Evolutionary conservation across 83 land plant species (phyloP).

Genomic region (Picea abies): DNA sequence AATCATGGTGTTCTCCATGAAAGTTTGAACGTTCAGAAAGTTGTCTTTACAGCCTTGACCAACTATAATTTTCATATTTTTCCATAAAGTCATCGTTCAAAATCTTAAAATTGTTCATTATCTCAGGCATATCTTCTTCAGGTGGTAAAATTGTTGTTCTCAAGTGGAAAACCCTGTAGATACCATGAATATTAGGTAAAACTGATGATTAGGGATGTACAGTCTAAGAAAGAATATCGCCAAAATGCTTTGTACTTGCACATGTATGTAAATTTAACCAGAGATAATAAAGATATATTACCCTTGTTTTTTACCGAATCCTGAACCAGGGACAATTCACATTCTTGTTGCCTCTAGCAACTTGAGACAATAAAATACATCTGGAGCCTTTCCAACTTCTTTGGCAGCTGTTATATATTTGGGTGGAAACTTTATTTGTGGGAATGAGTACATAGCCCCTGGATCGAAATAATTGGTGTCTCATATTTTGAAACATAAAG

Average conservation of each 20-base stretch:
- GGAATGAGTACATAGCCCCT: too few relatives aligned
- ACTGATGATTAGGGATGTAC: not conserved
- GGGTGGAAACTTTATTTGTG: too few relatives aligned
- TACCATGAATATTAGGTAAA: not conserved
- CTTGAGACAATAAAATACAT: too few relatives aligned
- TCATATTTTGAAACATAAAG: not conserved
- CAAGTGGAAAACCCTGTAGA: slow-evolving; percentile 82
- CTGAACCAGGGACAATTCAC: slow-evolving; percentile 98
- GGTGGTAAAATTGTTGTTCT: slow-evolving; percentile 95
- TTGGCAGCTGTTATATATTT: too few relatives aligned
- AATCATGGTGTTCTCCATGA: too few relatives aligned
- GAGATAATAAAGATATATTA: slow-evolving; percentile 24
- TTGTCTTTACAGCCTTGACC: slow-evolving; percentile 52
- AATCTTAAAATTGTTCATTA: slow-evolving; percentile 89
- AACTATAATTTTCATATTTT: slow-evolving; percentile 63
- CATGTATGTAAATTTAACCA: not conserved
- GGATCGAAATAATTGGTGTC: too few relatives aligned
- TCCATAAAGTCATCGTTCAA: slow-evolving; percentile 94
- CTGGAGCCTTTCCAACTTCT: too few relatives aligned
- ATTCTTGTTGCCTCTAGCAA: slow-evolving; percentile 98
- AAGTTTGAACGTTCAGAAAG: too few relatives aligned
- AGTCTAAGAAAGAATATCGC: not conserved
- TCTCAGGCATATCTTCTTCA: slow-evolving; percentile 92
- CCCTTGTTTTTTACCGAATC: slow-evolving; percentile 99
- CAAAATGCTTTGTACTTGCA: not conserved